Evolutionary conservation across 1,284 basidiomycete species (phyloP).

Genomic region (Ustilago shanxiensis): DNA sequence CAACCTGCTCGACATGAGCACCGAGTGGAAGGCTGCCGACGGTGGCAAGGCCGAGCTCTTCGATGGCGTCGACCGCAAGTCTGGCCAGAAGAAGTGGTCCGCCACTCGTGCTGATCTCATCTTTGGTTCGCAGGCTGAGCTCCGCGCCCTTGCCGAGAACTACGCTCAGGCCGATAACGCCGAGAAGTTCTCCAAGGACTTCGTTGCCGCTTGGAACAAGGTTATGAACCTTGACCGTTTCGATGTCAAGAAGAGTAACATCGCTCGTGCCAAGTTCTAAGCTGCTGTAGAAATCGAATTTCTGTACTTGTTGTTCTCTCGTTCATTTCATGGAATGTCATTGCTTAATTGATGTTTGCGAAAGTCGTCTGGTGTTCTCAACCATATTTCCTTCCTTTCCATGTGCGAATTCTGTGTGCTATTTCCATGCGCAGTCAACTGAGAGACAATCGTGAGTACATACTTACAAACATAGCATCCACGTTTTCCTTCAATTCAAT

Average conservation of each 20-base stretch:
- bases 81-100: conserved; percentile 49
- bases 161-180: conserved; percentile 47
- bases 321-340: conserved; percentile 7
- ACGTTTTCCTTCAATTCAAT: neutral
- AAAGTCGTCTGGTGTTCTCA: too few relatives aligned
- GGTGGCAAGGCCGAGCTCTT: conserved; percentile 36
- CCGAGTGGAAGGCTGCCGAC: conserved; percentile 46
- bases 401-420: too few relatives aligned
- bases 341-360: neutral
- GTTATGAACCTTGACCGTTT: conserved; percentile 49
- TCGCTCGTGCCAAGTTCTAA: conserved; percentile 42
- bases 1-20: conserved; percentile 50
- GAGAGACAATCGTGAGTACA: too few relatives aligned
- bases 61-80: conserved; percentile 46
- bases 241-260: conserved; percentile 50
- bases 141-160: conserved; percentile 36
- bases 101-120: conserved; percentile 43
- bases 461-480: neutral
- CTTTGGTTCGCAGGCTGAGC: conserved; percentile 46
- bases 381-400: too few relatives aligned
- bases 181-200: conserved; percentile 48
- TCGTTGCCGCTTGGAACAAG: conserved; percentile 47
- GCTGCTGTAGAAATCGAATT: neutral
- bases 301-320: neutral
- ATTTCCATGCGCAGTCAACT: too few relatives aligned